Percentiles rank a stretch among this genome's conserved stretches.
Evolutionary conservation across 2,329 filamentous ascomycete species (phyloP).

Genomic region (Aspergillus uvarum): DNA sequence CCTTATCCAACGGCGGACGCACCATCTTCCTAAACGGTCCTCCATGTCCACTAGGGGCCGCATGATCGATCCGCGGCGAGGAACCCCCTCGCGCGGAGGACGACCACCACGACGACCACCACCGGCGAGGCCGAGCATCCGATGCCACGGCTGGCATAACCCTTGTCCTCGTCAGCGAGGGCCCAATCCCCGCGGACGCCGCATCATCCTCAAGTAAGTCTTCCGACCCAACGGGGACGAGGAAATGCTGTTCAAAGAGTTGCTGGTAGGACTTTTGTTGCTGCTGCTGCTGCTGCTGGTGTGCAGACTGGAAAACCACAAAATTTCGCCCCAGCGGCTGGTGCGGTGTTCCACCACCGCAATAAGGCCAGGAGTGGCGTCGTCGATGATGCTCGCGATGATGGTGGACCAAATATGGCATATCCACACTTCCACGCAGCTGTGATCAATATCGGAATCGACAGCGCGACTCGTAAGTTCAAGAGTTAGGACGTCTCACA

Average conservation of each 20-base stretch:
- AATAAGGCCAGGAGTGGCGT: slow-evolving; percentile 40
- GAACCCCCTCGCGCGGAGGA: neutral
- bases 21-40: slow-evolving; percentile 30
- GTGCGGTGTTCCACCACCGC: slow-evolving; percentile 25
- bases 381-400: slow-evolving; percentile 16
- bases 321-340: slow-evolving; percentile 21
- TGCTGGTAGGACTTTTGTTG: neutral
- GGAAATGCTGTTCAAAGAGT: slow-evolving; percentile 14
- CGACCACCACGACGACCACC: slow-evolving; percentile 25
- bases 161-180: slow-evolving; percentile 14
- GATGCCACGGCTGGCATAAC: neutral
- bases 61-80: neutral
- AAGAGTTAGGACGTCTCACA: no score
- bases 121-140: slow-evolving; percentile 14
- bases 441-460: neutral
- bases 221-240: slow-evolving; percentile 20
- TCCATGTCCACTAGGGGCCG: neutral
- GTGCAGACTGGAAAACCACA: slow-evolving; percentile 17
- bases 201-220: slow-evolving; percentile 31
- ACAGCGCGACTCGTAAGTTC: neutral
- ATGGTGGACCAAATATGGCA: slow-evolving; percentile 31
- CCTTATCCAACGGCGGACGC: slow-evolving; percentile 33
- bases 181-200: slow-evolving; percentile 35
- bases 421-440: slow-evolving; percentile 11
- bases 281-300: neutral